phyloP scores from a whole-genome alignment of 352 stramenopile genomes.

The Phytophthora brassicae region DNA sequence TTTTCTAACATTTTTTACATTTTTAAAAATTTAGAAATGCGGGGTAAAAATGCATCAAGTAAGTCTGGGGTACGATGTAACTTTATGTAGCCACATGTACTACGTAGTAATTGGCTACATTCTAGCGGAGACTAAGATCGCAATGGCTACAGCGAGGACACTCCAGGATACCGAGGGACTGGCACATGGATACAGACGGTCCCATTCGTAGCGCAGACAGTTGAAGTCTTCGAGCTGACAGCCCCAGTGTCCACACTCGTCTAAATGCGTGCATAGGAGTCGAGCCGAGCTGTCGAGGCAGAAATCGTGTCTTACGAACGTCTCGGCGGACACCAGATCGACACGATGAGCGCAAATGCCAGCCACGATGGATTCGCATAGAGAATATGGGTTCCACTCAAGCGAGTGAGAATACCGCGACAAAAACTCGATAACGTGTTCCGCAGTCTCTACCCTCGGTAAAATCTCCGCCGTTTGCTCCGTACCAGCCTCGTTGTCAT shows the following conservation, averaged over 20 bases:
- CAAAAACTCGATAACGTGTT: slow-evolving; percentile 56
- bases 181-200: slow-evolving; percentile 59
- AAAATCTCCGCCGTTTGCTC: slow-evolving; percentile 5
- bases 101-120: background rate
- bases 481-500: slow-evolving; percentile 22
- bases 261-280: slow-evolving; percentile 83
- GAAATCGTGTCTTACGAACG: slow-evolving; percentile 71
- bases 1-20: too few relatives aligned
- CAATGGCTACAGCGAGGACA: slow-evolving; percentile 15
- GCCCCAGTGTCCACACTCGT: slow-evolving; percentile 87
- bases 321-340: slow-evolving; percentile 68
- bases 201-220: slow-evolving; percentile 90
- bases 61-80: slow-evolving; percentile 22
- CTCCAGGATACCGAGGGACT: slow-evolving; percentile 12
- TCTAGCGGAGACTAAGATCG: slow-evolving; percentile 19
- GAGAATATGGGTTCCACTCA: slow-evolving; percentile 60
- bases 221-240: slow-evolving; percentile 90
- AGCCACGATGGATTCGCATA: slow-evolving; percentile 69
- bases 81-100: slow-evolving; percentile 8
- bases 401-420: slow-evolving; percentile 46
- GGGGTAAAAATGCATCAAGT: too few relatives aligned
- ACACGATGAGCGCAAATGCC: slow-evolving; percentile 48
- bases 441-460: slow-evolving; percentile 24
- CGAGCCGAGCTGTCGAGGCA: slow-evolving; percentile 80
- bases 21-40: too few relatives aligned